Evolutionary conservation across 768 basidiomycete genomes (phyloP).

Genomic region (Termitomyces bulborhizus): DNA sequence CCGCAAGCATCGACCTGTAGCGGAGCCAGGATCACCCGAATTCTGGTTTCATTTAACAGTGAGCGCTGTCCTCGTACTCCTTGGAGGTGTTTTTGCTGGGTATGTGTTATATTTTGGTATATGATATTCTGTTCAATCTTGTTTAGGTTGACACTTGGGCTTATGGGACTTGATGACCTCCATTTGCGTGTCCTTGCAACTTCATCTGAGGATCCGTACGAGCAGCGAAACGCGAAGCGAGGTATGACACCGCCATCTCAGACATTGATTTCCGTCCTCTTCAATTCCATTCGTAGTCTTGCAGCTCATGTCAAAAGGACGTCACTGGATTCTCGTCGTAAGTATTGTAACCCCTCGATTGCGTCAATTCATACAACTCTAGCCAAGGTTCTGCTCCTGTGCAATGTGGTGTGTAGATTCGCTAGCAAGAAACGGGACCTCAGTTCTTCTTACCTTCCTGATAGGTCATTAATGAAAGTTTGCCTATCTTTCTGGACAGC

Average conservation of each 20-base stretch:
- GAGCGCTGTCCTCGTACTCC: constrained; percentile 64
- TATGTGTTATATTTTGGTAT: constrained; percentile 24
- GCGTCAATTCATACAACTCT: neutral
- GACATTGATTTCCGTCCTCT: neutral
- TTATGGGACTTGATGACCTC: constrained; percentile 92
- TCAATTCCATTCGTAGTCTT: constrained; percentile 33
- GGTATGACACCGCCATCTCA: constrained; percentile 29
- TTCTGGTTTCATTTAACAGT: constrained; percentile 74
- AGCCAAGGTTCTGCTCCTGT: constrained; percentile 70
- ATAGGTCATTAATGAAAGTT: constrained; percentile 77
- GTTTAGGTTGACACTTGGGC: constrained; percentile 74
- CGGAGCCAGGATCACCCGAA: constrained; percentile 44
- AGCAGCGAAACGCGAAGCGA: constrained; percentile 65
- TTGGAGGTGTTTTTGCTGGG: constrained; percentile 94
- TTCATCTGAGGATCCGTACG: constrained; percentile 68
- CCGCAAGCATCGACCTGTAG: constrained; percentile 9
- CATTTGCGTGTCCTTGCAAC: constrained; percentile 81
- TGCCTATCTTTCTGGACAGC: constrained; percentile 77
- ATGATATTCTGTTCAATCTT: neutral
- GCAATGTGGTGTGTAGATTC: constrained; percentile 66
- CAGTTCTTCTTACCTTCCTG: neutral
- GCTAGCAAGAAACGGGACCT: neutral
- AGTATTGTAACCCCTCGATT: constrained; percentile 14
- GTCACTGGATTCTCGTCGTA: constrained; percentile 95
- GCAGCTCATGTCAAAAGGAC: constrained; percentile 51